Base-by-base conservation (phyloP, 805 yeast genomes). In the Kockiozyma suomiensis region DNA sequence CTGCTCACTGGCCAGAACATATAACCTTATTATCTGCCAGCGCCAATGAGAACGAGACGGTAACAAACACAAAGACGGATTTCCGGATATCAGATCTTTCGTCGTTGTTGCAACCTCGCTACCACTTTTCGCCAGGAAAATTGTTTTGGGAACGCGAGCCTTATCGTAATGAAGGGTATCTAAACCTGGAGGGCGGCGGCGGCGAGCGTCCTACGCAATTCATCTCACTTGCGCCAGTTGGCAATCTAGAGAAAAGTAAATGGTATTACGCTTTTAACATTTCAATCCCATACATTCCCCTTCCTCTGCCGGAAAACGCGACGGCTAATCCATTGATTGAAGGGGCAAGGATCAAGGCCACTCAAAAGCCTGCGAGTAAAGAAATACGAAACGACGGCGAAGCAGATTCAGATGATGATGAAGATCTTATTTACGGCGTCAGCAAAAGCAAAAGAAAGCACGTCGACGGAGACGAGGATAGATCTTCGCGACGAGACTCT, bases 231-330 rank as follows among this genome's bases (percentile, higher is more conserved):
- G 87, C 84, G 0, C 76, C 78, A 53, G 85, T 81, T 70, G 86
- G 85, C 0, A 75, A 81, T 1, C 33, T 59, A 5, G 77, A 77
- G 10, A 76, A 76, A 62, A 78, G 76, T 2, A 82, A 81, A 70
- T 89, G 93, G 92, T 85, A 84, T 63, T 89, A 90, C 74, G 96
- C 94, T 0, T 88, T 88, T 61, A 78, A 76, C 46, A 52, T 83
- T 33, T 28, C 64, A 7, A 69, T 69, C 51, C 57, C 72, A 32
- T 75, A 71, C 19, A 70, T 58, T 4, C 32, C 70, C 2, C 49
- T 58, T 3, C 61, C 62, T 1, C 68, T 67, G 3, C 73, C 75
- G 0, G 67, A 69, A 1, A 69, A 68, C 51, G 13, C 71, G 3
- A 69, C 72, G 2, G 51, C 61, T 23, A 77, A 76, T 56, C 80